phyloP scores from a whole-genome alignment of 495 filamentous ascomycete species.

The Tricharina praecox region DNA sequence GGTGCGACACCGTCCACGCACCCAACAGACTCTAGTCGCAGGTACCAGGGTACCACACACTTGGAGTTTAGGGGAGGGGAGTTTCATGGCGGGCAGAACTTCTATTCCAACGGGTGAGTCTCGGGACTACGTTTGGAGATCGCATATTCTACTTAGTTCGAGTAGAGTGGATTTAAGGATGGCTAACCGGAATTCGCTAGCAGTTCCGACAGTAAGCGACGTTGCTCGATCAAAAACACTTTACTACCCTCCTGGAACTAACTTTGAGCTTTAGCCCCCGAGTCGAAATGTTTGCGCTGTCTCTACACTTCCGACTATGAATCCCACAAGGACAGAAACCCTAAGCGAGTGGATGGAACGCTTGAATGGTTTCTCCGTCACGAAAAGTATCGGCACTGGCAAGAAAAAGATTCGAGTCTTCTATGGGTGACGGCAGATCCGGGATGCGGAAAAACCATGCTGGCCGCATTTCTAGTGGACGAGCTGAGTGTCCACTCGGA shows the following conservation, averaged over 20 bases:
- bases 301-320: conserved; percentile 12
- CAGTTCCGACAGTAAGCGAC: not conserved
- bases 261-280: not conserved
- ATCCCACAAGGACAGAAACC: conserved; percentile 13
- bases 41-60: no score
- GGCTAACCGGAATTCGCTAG: not conserved
- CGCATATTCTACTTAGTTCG: no score
- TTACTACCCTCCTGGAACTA: not conserved
- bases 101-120: not conserved
- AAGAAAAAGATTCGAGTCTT: conserved; percentile 22
- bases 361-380: conserved; percentile 26
- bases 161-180: not conserved
- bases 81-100: not conserved
- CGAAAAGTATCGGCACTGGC: conserved; percentile 18
- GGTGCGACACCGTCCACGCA: no score
- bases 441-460: conserved; percentile 34
- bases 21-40: no score
- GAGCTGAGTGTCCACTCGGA: conserved; percentile 8
- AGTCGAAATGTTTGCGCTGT: conserved; percentile 5
- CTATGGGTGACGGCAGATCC: conserved; percentile 34
- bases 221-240: not conserved
- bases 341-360: conserved; percentile 26
- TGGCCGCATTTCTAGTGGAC: conserved; percentile 29
- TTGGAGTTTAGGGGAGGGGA: no score
- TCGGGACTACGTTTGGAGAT: not conserved